Evolutionary conservation across 2,329 filamentous ascomycete genomes (phyloP), one percentile per base, ranked within the genome.

Genomic region (Pseudopyricularia cyperi): DNA sequence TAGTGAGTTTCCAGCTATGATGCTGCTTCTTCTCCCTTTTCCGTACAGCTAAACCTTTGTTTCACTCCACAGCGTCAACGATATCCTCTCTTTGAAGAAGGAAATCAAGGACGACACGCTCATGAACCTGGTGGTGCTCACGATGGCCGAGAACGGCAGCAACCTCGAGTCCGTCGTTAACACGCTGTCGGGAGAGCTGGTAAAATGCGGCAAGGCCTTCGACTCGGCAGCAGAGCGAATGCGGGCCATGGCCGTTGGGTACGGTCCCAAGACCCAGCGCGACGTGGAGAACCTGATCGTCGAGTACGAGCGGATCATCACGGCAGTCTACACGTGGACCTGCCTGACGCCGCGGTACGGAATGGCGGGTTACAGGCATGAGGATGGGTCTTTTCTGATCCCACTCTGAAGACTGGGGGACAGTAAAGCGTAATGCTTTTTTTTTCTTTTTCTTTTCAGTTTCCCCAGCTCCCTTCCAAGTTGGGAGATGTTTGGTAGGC

Each of bases 181-280:
- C 35, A 47, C 26, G 24, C 30, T 52, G 17, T 44, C 50, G 2
- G 50, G 28, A 14, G 50, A 52, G 8, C 14, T 11, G 6, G 7
- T 47, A 28, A 22, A 69, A 66, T 63, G 62, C 57, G 49, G 47
- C 14, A 22, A 42, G 15, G 56, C 58, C 50, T 63, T 71, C 15
- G 66, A 66, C 22, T 63, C 62, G 33, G 57, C 64, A 11, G 53
- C 64, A 50, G 59, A 66, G 53, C 56, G 61, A 51, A 55, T 57
- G 46, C 59, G 52, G 32, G 66, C 68, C 47, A 79, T 85, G 63
- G 83, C 37, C 37, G 14, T 15, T 2, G 26, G 22, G 26, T 46
- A 46, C 26, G 17, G 26, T 14, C 37, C 50, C 22, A 15, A 7
- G 3, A 42, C 46, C 37, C 50, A 52, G 53, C 11, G 46, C 19